Percentiles rank a stretch among this genome's conserved stretches.
phyloP scores from a whole-genome alignment of 208 protist genomes.

The Trypanosoma melophagium region DNA sequence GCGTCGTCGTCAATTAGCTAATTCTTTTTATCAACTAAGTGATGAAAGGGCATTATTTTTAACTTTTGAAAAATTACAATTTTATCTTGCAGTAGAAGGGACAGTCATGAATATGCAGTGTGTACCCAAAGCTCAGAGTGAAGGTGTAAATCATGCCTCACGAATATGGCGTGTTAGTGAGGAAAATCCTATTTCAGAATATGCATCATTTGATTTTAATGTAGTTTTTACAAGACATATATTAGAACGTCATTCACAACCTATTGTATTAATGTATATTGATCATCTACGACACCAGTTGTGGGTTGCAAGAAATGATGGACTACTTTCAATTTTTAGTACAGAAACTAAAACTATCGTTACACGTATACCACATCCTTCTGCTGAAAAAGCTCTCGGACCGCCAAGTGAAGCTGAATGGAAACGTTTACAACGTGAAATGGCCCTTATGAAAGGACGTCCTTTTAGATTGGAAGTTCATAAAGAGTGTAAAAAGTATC shows the following conservation, averaged over 20 bases:
- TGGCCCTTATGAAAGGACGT: conserved; percentile 8
- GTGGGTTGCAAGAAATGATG: conserved; percentile 80
- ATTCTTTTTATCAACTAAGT: conserved; percentile 73
- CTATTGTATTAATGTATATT: conserved; percentile 64
- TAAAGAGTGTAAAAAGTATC: conserved; percentile 51
- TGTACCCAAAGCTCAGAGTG: conserved; percentile 27
- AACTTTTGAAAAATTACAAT: conserved; percentile 61
- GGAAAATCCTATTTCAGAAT: conserved; percentile 31
- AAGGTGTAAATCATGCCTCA: not conserved
- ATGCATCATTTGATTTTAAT: conserved; percentile 40
- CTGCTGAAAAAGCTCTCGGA: conserved; percentile 48
- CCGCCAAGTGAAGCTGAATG: conserved; percentile 49
- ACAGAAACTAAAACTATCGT: conserved; percentile 65
- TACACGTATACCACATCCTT: conserved; percentile 69
- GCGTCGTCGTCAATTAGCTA: conserved; percentile 61
- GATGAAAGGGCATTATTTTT: conserved; percentile 81
- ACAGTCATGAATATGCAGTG: conserved; percentile 67
- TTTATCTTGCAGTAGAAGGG: conserved; percentile 82
- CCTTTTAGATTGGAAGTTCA: conserved; percentile 53
- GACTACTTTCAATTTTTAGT: conserved; percentile 68
- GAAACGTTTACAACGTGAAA: conserved; percentile 38
- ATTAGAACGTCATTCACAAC: conserved; percentile 76
- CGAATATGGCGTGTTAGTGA: conserved; percentile 3
- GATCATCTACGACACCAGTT: conserved; percentile 50
- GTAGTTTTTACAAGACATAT: conserved; percentile 50